Conservation (phyloP, 2,329 filamentous ascomycete species). For the Diplodia scrobiculata region DNA sequence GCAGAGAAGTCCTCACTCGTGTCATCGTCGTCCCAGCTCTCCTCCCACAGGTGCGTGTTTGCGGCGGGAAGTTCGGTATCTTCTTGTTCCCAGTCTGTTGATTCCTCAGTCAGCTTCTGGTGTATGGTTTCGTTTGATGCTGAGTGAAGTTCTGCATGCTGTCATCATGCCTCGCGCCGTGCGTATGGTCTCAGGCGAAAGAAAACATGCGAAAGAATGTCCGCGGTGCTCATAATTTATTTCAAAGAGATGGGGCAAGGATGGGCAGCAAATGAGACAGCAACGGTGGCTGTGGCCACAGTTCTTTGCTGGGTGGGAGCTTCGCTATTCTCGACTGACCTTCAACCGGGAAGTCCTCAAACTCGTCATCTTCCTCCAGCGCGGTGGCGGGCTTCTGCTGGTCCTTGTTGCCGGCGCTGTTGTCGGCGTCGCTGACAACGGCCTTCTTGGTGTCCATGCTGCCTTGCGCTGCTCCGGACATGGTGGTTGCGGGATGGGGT, state of each 20-base stretch:
- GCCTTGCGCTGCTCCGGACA: conserved; percentile 53
- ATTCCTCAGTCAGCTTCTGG: neutral
- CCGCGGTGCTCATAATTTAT: neutral
- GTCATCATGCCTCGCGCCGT: neutral
- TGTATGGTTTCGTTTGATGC: neutral
- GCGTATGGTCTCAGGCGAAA: neutral
- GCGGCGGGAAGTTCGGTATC: conserved; percentile 79
- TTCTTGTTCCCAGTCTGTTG: conserved; percentile 80
- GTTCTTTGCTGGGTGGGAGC: conserved; percentile 20
- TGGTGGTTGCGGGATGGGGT: conserved; percentile 35
- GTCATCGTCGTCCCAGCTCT: conserved; percentile 99
- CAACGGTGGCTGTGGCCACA: neutral
- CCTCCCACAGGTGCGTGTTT: conserved; percentile 92
- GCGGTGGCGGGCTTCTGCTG: conserved; percentile 66
- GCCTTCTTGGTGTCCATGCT: conserved; percentile 47
- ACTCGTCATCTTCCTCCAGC: conserved; percentile 97
- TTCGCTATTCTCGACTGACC: conserved; percentile 57
- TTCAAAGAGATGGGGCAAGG: neutral
- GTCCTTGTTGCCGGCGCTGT: conserved; percentile 43
- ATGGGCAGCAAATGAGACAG: neutral
- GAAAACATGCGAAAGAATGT: neutral
- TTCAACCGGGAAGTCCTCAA: conserved; percentile 97
- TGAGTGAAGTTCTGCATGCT: neutral
- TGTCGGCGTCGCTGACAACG: conserved; percentile 37
- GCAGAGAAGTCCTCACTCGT: conserved; percentile 94